Evolutionary conservation across 257 asterid genomes (phyloP), one percentile per base, ranked within the genome.

Genomic region (Solanum verrucosum): DNA sequence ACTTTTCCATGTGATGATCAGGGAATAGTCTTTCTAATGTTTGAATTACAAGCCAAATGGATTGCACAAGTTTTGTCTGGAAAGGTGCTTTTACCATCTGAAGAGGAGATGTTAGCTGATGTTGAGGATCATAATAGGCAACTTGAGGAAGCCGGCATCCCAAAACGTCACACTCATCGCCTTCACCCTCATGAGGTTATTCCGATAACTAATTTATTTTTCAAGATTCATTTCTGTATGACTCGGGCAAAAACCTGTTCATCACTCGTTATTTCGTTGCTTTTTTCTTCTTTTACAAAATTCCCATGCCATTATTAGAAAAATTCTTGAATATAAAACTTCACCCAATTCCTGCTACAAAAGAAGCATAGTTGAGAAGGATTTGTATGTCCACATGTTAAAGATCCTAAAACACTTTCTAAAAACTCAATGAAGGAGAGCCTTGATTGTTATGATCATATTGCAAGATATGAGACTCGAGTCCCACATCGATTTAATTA

Each of bases 21-120:
- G 95, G 79, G 68, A 44, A 2, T 71, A 60, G 12, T 84, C 12
- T 86, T 93, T 90, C 86, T 12, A 23, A 52, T 86, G 93, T 8
- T 90, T 11, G 98, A 93, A 38, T 84, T 93, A 37, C 98, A 95
- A 92, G 92, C 94, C 10, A 93, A 89, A 91, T 95, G 98, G 98
- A 89, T 93, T 18, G 95, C 98, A 1, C 87, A 37, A 5, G 91
- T 90, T 68, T 84, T 94, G 70, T 93, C 95, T 1, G 95, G 96
- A 14, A 91, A 88, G 84, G 92, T 37, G 1, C 12, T 27, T 37
- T 90, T 95, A 56, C 60, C 60, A 49, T 90, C 93, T 0, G 83
- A 65, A 78, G 93, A 89, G 85, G 91, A 91, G 38, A 95, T 94
- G 98, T 25, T 89, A 86, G 88, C 91, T 0, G 93, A 92, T 35